Evolutionary conservation across 2,329 filamentous ascomycete genomes (phyloP), one percentile per base, ranked within the genome.

Genomic region (Cercospora nicotianae): DNA sequence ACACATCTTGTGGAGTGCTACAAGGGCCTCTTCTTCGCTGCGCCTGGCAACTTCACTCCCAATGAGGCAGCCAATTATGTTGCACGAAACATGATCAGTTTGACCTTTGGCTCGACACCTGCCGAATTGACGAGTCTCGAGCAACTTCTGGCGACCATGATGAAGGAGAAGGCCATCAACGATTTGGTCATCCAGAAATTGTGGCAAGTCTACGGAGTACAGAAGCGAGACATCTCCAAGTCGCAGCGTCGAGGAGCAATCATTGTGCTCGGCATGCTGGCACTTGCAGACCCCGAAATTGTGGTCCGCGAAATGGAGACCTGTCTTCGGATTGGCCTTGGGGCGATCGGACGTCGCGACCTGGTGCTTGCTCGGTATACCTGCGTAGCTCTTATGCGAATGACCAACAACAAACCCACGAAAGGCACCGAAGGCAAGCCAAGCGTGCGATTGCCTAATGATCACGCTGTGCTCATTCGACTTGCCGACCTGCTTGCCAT

Each of bases 1-100:
- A 92, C 91, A 2, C 95, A 99, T 80, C 85, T 99, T 31, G 97
- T 99, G 72, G 95, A 99, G 74, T 97, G 93, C 79, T 99, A 99
- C 83, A 95, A 91, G 77, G 89, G 92, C 20, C 87, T 99, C 0
- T 99, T 98, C 81, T 99, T 99, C 75, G 93, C 97, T 76, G 94
- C 96, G 0, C 95, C 95, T 0, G 92, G 93, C 68, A 89, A 89
- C 4, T 97, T 97, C 81, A 92, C 87, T 67, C 83, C 89, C 31
- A 97, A 97, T 73, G 94, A 97, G 76, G 90, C 94, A 2, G 94
- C 95, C 59, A 97, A 96, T 79, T 99, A 96, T 77, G 91, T 99
- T 75, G 94, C 94, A 28, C 89, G 94, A 70, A 99, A 98, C 80
- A 99, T 99, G 94, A 98, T 98, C 80, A 97, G 94, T 84, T 82